phyloP scores from a whole-genome alignment of 257 asterid genomes.

The Phtheirospermum japonicum region DNA sequence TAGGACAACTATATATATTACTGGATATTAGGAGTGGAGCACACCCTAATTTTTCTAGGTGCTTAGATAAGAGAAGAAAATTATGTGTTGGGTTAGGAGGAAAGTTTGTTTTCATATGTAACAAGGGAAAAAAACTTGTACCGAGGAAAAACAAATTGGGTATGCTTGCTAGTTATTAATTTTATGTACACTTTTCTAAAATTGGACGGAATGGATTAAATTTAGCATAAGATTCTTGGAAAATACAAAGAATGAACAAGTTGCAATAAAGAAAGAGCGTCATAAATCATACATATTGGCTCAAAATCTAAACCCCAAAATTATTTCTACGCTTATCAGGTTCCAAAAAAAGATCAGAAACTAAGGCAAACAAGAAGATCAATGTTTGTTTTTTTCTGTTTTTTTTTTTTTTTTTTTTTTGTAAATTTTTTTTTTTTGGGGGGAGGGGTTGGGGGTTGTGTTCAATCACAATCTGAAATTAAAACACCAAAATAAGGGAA shows the following conservation, averaged over 20 bases:
- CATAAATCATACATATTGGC: slow-evolving; percentile 17
- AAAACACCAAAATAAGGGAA: slow-evolving; percentile 1
- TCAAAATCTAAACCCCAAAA: slow-evolving; percentile 30
- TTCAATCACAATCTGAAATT: slow-evolving; percentile 28
- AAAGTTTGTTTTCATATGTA: too few relatives aligned
- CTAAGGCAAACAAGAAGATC: not conserved
- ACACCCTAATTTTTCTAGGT: not conserved
- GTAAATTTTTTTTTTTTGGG: too few relatives aligned
- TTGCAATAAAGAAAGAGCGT: slow-evolving; percentile 28
- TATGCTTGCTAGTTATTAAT: slow-evolving; percentile 17
- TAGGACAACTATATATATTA: too few relatives aligned
- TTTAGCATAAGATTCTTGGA: slow-evolving; percentile 31
- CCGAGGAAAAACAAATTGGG: not conserved
- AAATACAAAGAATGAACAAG: slow-evolving; percentile 27
- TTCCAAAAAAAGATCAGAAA: slow-evolving; percentile 21
- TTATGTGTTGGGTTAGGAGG: too few relatives aligned
- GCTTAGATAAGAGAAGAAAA: too few relatives aligned
- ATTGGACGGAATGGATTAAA: slow-evolving; percentile 23
- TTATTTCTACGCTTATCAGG: slow-evolving; percentile 31
- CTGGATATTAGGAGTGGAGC: too few relatives aligned
- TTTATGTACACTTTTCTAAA: slow-evolving; percentile 8
- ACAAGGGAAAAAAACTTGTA: too few relatives aligned
- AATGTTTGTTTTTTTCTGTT: not conserved
- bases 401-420: too few relatives aligned
- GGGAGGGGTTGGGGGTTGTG: too few relatives aligned